Percentiles rank a stretch among this genome's conserved stretches.
Evolutionary conservation across 345 rosid genomes (phyloP).

Genomic region (Gossypium sturtianum): DNA sequence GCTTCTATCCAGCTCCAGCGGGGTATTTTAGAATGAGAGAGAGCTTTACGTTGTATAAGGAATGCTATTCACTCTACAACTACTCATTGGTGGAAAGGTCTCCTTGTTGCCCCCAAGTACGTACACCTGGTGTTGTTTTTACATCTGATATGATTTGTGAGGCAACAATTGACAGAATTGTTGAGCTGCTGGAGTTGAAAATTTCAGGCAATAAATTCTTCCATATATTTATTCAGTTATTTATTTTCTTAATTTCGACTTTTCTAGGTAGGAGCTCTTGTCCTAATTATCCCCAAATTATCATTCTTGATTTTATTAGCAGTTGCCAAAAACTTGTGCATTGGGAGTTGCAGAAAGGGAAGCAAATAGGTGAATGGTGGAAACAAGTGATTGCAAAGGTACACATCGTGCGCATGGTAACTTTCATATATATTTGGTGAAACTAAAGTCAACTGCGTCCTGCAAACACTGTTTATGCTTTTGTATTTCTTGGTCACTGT

Average conservation of each 20-base stretch:
- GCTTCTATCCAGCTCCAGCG: conserved; percentile 50
- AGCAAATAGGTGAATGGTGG: conserved; percentile 99
- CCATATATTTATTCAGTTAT: background rate
- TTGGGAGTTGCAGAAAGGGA: conserved; percentile 95
- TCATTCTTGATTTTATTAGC: conserved; percentile 93
- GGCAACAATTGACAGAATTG: conserved; percentile 85
- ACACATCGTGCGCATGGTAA: conserved; percentile 14
- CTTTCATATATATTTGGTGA: background rate
- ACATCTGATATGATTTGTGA: conserved; percentile 91
- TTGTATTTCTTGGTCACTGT: background rate
- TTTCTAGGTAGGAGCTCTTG: conserved; percentile 59
- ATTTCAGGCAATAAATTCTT: conserved; percentile 68
- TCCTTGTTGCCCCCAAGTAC: conserved; percentile 62
- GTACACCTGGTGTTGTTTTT: conserved; percentile 93
- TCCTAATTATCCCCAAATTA: conserved; percentile 84
- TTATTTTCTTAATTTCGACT: conserved; percentile 23
- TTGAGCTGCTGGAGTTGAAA: conserved; percentile 80
- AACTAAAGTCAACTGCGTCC: background rate
- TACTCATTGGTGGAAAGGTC: conserved; percentile 99
- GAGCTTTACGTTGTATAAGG: conserved; percentile 93
- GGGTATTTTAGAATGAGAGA: conserved; percentile 98
- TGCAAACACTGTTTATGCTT: background rate
- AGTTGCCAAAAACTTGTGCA: conserved; percentile 87
- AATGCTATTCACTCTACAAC: conserved; percentile 94
- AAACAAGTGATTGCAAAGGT: conserved; percentile 79